These are phyloP conservation scores for Termitomyces sp. DNA, from an alignment of 768 basidiomycete species.

Conservation along the genomic window DNA sequence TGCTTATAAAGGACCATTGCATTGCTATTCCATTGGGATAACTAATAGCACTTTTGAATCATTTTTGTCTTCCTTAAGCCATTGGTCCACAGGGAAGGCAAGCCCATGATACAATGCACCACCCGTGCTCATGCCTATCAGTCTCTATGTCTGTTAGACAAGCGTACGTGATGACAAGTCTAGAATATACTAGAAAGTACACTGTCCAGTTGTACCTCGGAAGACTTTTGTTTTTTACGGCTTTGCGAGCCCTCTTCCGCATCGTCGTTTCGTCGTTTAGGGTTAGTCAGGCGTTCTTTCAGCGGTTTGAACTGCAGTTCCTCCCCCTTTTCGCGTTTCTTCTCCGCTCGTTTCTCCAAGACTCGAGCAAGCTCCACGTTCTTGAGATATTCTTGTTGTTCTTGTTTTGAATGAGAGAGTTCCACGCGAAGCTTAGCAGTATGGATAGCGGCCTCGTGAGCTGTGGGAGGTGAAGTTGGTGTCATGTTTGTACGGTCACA, in stretches of 20 bases:
- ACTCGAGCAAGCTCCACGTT: conserved; percentile 93
- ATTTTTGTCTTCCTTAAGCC: too few species aligned
- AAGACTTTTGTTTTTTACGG: conserved; percentile 27
- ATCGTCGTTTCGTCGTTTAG: conserved; percentile 26
- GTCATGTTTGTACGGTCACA: neutral
- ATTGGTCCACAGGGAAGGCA: too few species aligned
- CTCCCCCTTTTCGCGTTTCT: conserved; percentile 56
- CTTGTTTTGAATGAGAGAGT: conserved; percentile 79
- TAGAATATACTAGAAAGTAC: conserved; percentile 18
- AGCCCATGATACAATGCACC: too few species aligned
- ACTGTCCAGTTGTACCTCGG: conserved; percentile 12
- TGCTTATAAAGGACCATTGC: too few species aligned
- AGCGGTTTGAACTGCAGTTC: conserved; percentile 39
- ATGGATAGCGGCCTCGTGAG: conserved; percentile 90
- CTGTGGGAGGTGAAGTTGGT: conserved; percentile 34
- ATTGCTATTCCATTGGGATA: too few species aligned
- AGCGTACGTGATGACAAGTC: neutral
- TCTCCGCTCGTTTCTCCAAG: conserved; percentile 74
- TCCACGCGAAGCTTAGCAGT: conserved; percentile 88
- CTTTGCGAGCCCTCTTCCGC: conserved; percentile 14
- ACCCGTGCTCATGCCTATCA: too few species aligned
- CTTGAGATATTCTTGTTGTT: conserved; percentile 89
- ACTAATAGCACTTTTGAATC: too few species aligned
- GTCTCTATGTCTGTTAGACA: too few species aligned
- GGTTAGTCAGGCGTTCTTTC: conserved; percentile 20